Conservation (phyloP, 2,329 filamentous ascomycete genomes). For the Aspergillus aculeatinus region DNA sequence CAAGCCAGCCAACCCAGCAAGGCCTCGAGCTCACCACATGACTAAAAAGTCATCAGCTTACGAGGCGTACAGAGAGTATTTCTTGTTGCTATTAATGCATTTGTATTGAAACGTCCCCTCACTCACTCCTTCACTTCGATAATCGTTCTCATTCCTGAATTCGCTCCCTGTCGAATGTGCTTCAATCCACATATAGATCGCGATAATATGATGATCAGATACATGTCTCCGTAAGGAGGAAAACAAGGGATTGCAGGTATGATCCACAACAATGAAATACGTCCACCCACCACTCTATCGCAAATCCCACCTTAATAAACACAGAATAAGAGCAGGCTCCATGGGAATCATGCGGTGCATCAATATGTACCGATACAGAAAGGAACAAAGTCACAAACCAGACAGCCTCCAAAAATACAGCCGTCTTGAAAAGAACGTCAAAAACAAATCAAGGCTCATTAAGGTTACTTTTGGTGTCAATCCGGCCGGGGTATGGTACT, state of each 20-base stretch:
- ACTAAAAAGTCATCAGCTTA: too few relatives aligned
- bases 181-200: not conserved
- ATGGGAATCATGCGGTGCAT: not conserved
- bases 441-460: slow-evolving; percentile 6
- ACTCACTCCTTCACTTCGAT: too few relatives aligned
- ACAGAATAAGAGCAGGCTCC: not conserved
- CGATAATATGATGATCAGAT: not conserved
- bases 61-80: too few relatives aligned
- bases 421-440: not conserved
- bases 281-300: not conserved
- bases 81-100: too few relatives aligned
- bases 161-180: not conserved
- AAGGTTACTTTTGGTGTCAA: slow-evolving; percentile 1
- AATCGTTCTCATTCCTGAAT: too few relatives aligned
- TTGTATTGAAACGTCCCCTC: too few relatives aligned
- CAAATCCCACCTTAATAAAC: not conserved
- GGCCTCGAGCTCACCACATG: too few relatives aligned
- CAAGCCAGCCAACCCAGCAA: too few relatives aligned
- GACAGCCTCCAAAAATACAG: not conserved
- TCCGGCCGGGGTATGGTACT: slow-evolving; percentile 11
- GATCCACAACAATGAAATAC: not conserved
- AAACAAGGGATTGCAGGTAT: not conserved
- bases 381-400: not conserved
- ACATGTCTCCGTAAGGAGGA: not conserved
- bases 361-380: not conserved